Evolutionary conservation across 176 grass and related monocot genomes (phyloP), one percentile per base, ranked within the genome.

Genomic region (Oryza glaberrima): DNA sequence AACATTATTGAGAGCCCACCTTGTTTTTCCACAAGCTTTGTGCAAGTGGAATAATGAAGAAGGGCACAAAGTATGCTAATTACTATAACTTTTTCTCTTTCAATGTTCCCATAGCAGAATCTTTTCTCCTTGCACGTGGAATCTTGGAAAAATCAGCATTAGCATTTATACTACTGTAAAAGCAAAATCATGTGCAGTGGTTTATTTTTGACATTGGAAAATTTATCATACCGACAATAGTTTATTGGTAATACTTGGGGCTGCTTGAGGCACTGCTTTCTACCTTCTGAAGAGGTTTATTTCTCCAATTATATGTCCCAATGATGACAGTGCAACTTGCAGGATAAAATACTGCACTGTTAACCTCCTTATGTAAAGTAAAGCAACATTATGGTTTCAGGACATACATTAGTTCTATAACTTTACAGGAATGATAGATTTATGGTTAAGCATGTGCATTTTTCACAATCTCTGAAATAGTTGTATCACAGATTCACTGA

Each of bases 1-100:
- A 91, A 40, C 80, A 83, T 83, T 87, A 79, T 75, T 83, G 80
- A 83, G 70, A 69, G 64, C 69, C 69, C 70, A 80, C 70, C 49
- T 80, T 70, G 64, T 84, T 87, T 80, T 40, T 76, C 41, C 32
- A 36, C 89, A 64, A 83, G 41, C 84, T 84, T 87, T 87, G 75
- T 90, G 51, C 76, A 83, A 80, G 80, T 84, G 65, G 76, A 80
- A 79, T 83, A 12, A 5, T 85, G 82, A 72, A 85, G 49, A 89
- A 34, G 76, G n/a, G 22, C 60, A 64, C 38, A 89, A 85, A 89
- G 77, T 85, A 81, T 70, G 6, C 54, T 32, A 77, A 48, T 77
- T 89, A 65, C 77, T 85, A 49, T 10, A 77, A 76, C 65, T 9
- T 90, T 81, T 82, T 75, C 41, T 76, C 41, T 90, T 79, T 75